Conservation (phyloP, 768 basidiomycete genomes). For the Tylopilus sp. region DNA sequence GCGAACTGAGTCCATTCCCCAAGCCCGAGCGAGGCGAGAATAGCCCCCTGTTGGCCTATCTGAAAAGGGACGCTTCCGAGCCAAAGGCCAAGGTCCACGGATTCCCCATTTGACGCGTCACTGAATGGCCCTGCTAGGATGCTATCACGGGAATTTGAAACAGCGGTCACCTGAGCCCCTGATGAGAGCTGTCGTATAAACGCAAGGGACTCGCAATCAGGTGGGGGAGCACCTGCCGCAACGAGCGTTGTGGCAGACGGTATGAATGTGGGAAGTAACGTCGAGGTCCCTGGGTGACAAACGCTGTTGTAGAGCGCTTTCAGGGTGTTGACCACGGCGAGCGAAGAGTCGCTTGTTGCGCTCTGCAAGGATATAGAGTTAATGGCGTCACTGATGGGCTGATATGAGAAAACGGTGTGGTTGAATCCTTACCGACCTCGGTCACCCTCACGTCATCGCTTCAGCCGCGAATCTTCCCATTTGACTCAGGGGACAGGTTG, state of each 20-base stretch:
- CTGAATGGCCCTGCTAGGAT: constrained; percentile 50
- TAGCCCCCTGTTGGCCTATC: constrained; percentile 24
- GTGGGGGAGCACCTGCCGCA: constrained; percentile 2
- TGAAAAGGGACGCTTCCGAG: constrained; percentile 42
- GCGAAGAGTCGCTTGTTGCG: not conserved
- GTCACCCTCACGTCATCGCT: constrained; percentile 13
- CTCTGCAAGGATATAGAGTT: constrained; percentile 2
- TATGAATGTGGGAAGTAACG: constrained; percentile 15
- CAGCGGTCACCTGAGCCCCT: constrained; percentile 39
- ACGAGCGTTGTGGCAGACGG: constrained; percentile 11
- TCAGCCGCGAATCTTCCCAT: not conserved
- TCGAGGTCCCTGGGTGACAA: not conserved
- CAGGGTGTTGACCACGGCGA: constrained; percentile 10
- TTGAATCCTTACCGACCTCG: not conserved
- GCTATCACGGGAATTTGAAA: constrained; percentile 43
- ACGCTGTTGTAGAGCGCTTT: not conserved
- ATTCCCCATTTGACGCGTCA: constrained; percentile 50
- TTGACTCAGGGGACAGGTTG: constrained; percentile 5
- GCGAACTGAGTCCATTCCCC: constrained; percentile 17
- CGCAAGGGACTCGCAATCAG: not conserved
- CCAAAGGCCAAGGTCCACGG: constrained; percentile 51
- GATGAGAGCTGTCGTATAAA: constrained; percentile 32
- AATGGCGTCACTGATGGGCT: not conserved
- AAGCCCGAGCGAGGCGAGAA: constrained; percentile 36
- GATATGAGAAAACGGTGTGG: not conserved